These are phyloP conservation scores for Penicillium sp. DNA, from an alignment of 2,329 filamentous ascomycete species.

Conservation along the genomic window DNA sequence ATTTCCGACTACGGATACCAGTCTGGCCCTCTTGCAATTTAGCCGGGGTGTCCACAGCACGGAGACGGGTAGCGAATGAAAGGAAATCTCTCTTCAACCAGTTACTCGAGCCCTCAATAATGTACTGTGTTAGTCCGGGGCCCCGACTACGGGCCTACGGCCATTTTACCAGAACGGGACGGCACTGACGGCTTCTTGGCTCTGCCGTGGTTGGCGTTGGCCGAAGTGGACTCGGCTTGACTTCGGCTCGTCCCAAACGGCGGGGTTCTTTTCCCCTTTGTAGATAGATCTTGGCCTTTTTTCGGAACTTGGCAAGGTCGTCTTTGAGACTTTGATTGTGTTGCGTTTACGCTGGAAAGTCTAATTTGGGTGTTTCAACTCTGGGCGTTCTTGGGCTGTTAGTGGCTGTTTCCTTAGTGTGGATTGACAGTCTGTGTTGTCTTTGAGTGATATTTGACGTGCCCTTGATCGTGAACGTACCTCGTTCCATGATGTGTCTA, in stretches of 20 bases:
- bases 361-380: not conserved
- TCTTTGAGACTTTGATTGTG: not conserved
- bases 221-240: constrained; percentile 19
- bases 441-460: too few species aligned
- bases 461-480: not conserved
- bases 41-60: constrained; percentile 13
- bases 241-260: not conserved
- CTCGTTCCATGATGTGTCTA: not conserved
- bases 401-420: not conserved
- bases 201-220: constrained; percentile 10
- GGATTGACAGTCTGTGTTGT: not conserved
- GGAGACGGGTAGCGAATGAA: not conserved
- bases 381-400: not conserved
- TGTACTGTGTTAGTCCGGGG: constrained; percentile 23
- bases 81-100: not conserved
- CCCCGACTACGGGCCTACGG: constrained; percentile 18
- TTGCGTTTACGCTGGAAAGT: not conserved
- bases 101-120: not conserved
- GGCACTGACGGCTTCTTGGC: constrained; percentile 1
- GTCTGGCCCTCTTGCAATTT: constrained; percentile 5
- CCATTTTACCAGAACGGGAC: constrained; percentile 19
- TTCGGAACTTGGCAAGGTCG: too few species aligned
- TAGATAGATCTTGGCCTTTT: not conserved
- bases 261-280: not conserved
- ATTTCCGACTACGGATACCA: constrained; percentile 3